A percentile compares a stretch with the other conserved stretches of the same genome.
Conservation (phyloP, 1,284 basidiomycete genomes). For the Rhodotorula sp. region DNA sequence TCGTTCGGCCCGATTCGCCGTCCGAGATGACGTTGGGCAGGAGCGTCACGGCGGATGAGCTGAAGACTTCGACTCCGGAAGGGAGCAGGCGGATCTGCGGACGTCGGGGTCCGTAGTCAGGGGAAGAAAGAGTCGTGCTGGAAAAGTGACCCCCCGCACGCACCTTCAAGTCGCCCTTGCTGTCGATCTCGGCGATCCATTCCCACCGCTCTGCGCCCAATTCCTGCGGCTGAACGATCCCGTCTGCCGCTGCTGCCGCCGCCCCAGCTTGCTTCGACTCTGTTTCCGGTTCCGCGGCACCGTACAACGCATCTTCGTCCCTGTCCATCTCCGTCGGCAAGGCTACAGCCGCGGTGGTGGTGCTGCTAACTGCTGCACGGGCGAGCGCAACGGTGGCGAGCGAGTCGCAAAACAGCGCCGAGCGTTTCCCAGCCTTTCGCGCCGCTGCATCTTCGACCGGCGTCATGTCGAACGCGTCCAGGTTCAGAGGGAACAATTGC, state of each 20-base stretch:
- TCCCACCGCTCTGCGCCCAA: slow-evolving; percentile 7
- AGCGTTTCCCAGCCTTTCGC: not conserved
- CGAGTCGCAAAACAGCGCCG: slow-evolving; percentile 8
- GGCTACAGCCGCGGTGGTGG: not conserved
- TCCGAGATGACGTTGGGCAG: slow-evolving; percentile 39
- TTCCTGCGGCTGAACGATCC: not conserved
- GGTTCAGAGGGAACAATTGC: not conserved
- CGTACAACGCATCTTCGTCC: slow-evolving; percentile 35
- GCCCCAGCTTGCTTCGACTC: not conserved
- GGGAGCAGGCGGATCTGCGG: slow-evolving; percentile 52
- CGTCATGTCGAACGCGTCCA: not conserved
- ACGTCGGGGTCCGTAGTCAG: too few species aligned
- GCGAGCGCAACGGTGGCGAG: not conserved
- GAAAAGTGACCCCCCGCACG: too few species aligned
- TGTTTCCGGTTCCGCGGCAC: not conserved
- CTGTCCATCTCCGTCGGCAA: slow-evolving; percentile 12
- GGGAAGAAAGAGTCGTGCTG: too few species aligned
- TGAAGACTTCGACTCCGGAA: slow-evolving; percentile 48
- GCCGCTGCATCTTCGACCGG: not conserved
- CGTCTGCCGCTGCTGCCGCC: not conserved
- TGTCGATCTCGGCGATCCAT: slow-evolving; percentile 17
- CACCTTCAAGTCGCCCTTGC: slow-evolving; percentile 15
- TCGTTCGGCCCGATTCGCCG: not conserved
- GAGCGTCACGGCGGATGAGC: slow-evolving; percentile 47
- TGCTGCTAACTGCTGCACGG: not conserved